A percentile compares a stretch with the other conserved stretches of the same genome.
phyloP scores from a whole-genome alignment of 2,329 filamentous ascomycete genomes.

The Drechslerella dactyloides region DNA sequence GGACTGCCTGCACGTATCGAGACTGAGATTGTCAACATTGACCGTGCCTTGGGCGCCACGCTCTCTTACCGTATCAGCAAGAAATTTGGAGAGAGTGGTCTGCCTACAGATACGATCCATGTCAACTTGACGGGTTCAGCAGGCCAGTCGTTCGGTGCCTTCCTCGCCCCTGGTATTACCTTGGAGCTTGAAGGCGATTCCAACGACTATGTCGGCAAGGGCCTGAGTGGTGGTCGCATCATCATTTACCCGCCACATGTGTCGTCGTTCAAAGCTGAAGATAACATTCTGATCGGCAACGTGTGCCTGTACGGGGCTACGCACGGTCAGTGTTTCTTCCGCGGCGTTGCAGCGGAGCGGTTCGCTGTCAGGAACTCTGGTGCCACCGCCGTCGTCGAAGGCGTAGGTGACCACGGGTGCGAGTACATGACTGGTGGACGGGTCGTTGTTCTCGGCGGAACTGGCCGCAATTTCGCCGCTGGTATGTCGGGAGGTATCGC shows the following conservation, averaged over 20 bases:
- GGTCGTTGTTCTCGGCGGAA: constrained; percentile 82
- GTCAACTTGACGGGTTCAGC: constrained; percentile 96
- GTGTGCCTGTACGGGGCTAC: constrained; percentile 95
- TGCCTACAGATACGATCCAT: constrained; percentile 92
- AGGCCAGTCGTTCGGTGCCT: constrained; percentile 95
- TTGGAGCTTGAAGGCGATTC: constrained; percentile 93
- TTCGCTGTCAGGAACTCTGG: constrained; percentile 97
- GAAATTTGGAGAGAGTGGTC: constrained; percentile 83
- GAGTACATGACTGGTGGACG: constrained; percentile 99
- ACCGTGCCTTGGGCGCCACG: constrained; percentile 89
- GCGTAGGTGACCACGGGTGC: constrained; percentile 92
- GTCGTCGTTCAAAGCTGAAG: constrained; percentile 92
- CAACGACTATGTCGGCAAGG: constrained; percentile 97
- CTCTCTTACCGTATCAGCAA: constrained; percentile 96
- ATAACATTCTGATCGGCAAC: constrained; percentile 93
- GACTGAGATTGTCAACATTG: constrained; percentile 95
- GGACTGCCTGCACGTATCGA: constrained; percentile 90
- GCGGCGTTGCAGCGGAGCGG: constrained; percentile 91
- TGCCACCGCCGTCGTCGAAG: constrained; percentile 93
- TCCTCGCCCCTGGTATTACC: constrained; percentile 89
- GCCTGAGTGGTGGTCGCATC: constrained; percentile 86
- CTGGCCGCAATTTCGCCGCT: constrained; percentile 94
- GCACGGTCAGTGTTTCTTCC: constrained; percentile 90
- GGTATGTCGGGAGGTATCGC: constrained; percentile 99
- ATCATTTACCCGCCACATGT: constrained; percentile 91